Conservation (phyloP, 2,329 filamentous ascomycete genomes). For the Ascochyta viciae-villosae region DNA sequence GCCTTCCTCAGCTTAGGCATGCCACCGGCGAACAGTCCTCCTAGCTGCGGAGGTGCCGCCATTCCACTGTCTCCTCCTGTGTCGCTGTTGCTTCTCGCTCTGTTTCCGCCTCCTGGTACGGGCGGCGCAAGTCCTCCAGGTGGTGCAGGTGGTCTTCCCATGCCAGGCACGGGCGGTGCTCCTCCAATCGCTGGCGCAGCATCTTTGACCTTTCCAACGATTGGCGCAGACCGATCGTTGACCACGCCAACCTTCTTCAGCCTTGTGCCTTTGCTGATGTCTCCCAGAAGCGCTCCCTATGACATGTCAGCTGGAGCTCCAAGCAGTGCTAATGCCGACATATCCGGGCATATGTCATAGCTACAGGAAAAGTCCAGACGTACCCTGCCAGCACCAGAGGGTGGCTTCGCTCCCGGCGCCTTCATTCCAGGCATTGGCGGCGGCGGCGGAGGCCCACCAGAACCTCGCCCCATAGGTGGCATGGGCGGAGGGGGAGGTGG, state of each 20-base stretch:
- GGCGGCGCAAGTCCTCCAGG: conserved; percentile 77
- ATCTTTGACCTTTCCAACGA: conserved; percentile 65
- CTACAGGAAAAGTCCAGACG: conserved; percentile 5
- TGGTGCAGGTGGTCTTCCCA: conserved; percentile 56
- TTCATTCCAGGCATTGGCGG: conserved; percentile 47
- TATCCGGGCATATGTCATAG: neutral
- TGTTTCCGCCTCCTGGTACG: conserved; percentile 57
- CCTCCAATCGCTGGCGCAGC: conserved; percentile 71
- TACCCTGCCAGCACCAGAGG: conserved; percentile 47
- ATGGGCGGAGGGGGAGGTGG: conserved; percentile 49
- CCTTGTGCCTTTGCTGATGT: conserved; percentile 81
- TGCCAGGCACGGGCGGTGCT: conserved; percentile 80
- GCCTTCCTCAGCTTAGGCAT: conserved; percentile 95
- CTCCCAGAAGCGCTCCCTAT: conserved; percentile 83
- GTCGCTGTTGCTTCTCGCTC: conserved; percentile 86
- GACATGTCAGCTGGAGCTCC: conserved; percentile 34
- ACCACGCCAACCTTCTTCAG: conserved; percentile 83
- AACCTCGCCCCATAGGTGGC: conserved; percentile 48
- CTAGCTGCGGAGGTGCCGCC: conserved; percentile 73
- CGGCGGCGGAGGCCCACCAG: conserved; percentile 46
- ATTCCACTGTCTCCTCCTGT: conserved; percentile 51
- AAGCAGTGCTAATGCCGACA: conserved; percentile 1
- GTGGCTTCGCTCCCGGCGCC: conserved; percentile 41
- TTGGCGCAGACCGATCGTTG: conserved; percentile 89
- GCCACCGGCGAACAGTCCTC: conserved; percentile 86